These are phyloP conservation scores for Pseudohyphozyma bogoriensis DNA, from an alignment of 768 basidiomycete species.

Conservation along the genomic window DNA sequence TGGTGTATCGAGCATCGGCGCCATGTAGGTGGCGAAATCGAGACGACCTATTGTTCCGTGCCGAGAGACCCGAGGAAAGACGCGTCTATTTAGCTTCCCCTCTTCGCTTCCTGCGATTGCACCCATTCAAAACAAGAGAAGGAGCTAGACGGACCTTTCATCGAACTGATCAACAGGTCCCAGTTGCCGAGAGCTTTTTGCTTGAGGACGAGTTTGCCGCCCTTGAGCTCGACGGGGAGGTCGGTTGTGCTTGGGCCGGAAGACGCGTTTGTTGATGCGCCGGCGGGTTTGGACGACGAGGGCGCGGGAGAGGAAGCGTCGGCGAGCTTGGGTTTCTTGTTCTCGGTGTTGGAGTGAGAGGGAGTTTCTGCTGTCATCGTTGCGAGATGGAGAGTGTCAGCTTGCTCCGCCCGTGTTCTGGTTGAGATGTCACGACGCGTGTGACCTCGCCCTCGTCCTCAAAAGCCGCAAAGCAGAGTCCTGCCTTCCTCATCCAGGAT, in stretches of 20 bases:
- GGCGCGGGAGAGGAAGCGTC: not conserved
- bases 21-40: slow-evolving; percentile 39
- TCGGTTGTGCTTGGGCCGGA: not conserved
- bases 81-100: not conserved
- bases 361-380: too few relatives aligned
- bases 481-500: not conserved
- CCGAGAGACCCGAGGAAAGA: too few relatives aligned
- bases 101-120: too few relatives aligned
- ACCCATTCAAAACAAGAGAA: too few relatives aligned
- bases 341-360: too few relatives aligned
- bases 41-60: slow-evolving; percentile 33
- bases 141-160: not conserved
- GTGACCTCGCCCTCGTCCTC: too few relatives aligned
- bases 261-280: not conserved
- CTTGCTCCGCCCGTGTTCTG: too few relatives aligned
- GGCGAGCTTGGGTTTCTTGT: slow-evolving; percentile 2
- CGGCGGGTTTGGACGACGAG: not conserved
- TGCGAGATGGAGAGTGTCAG: too few relatives aligned
- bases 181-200: slow-evolving; percentile 23
- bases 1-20: slow-evolving; percentile 46
- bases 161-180: not conserved
- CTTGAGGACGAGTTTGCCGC: slow-evolving; percentile 24
- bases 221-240: slow-evolving; percentile 26
- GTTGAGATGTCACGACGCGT: not conserved
- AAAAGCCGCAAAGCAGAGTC: not conserved